Evolutionary conservation across 2,329 filamentous ascomycete genomes (phyloP).

Genomic region (Aplosporella prunicola): DNA sequence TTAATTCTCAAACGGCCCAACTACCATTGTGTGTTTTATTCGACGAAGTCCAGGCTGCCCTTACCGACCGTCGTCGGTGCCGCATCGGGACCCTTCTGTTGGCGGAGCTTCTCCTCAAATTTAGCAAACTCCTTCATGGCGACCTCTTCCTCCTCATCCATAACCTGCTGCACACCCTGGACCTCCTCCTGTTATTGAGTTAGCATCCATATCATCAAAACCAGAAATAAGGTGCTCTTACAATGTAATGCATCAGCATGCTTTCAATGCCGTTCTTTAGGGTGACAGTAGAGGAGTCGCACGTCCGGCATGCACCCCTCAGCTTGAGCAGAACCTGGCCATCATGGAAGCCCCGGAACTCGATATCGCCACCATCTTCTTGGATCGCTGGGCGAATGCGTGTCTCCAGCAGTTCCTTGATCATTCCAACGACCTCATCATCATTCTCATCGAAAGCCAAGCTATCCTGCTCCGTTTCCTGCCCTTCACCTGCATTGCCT

Average conservation of each 20-base stretch:
- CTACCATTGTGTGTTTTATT: too few relatives aligned
- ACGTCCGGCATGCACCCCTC: conserved; percentile 86
- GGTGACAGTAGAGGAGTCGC: conserved; percentile 93
- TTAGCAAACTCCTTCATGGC: conserved; percentile 80
- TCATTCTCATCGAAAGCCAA: conserved; percentile 83
- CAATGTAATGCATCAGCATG: conserved; percentile 70
- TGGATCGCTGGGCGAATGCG: conserved; percentile 91
- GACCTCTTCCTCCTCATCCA: conserved; percentile 88
- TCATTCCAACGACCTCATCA: conserved; percentile 92
- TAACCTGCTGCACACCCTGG: conserved; percentile 78
- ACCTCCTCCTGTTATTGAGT: conserved; percentile 89
- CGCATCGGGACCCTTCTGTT: conserved; percentile 47
- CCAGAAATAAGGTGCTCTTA: conserved; percentile 15
- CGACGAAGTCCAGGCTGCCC: conserved; percentile 45
- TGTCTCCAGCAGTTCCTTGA: conserved; percentile 94
- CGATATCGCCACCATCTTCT: conserved; percentile 95
- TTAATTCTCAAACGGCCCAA: too few relatives aligned
- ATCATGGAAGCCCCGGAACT: conserved; percentile 75
- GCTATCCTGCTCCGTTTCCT: conserved; percentile 53
- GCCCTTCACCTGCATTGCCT: conserved; percentile 43
- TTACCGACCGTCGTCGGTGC: conserved; percentile 41
- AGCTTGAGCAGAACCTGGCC: conserved; percentile 75
- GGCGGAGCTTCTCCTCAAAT: conserved; percentile 76
- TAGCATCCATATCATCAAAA: too few relatives aligned
- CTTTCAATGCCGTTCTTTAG: conserved; percentile 96